A percentile compares a stretch with the other conserved stretches of the same genome.
Conservation (phyloP, 2,329 filamentous ascomycete genomes). For the Didymella keratinophila region DNA sequence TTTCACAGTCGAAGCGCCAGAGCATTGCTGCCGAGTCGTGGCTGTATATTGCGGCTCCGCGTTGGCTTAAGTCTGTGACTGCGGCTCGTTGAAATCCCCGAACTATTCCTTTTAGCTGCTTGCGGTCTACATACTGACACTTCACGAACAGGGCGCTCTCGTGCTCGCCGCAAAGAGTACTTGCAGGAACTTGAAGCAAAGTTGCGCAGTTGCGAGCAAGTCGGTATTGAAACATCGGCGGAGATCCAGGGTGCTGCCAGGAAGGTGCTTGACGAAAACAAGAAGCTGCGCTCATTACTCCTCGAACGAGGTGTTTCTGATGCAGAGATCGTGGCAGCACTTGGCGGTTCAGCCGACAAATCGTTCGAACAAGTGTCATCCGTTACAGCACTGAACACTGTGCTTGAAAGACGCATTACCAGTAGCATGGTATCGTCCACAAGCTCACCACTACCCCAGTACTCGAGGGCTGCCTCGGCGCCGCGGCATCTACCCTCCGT, state of each 20-base stretch:
- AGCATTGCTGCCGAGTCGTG: background rate
- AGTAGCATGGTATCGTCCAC: slow-evolving; percentile 33
- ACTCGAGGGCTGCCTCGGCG: slow-evolving; percentile 25
- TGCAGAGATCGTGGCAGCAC: slow-evolving; percentile 56
- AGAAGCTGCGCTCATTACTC: slow-evolving; percentile 67
- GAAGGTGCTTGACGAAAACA: slow-evolving; percentile 74
- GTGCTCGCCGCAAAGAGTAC: slow-evolving; percentile 77
- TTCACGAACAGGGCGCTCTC: slow-evolving; percentile 63
- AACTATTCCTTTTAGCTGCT: background rate
- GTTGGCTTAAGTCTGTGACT: background rate
- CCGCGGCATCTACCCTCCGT: slow-evolving; percentile 31
- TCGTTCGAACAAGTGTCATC: slow-evolving; percentile 42
- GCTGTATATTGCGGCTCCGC: background rate
- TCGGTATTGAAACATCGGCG: slow-evolving; percentile 72
- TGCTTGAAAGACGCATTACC: slow-evolving; percentile 43
- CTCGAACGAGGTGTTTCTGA: slow-evolving; percentile 65
- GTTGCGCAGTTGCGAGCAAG: slow-evolving; percentile 68
- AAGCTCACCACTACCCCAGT: slow-evolving; percentile 27
- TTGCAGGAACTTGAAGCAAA: slow-evolving; percentile 72
- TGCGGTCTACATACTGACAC: slow-evolving; percentile 15
- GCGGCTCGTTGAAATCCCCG: background rate
- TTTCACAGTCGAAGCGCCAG: background rate
- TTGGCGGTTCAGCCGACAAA: slow-evolving; percentile 34
- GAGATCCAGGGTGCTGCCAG: slow-evolving; percentile 76
- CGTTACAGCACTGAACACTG: slow-evolving; percentile 35